Base-by-base conservation (phyloP, 345 rosid genomes). In the Hibiscus trionum region DNA sequence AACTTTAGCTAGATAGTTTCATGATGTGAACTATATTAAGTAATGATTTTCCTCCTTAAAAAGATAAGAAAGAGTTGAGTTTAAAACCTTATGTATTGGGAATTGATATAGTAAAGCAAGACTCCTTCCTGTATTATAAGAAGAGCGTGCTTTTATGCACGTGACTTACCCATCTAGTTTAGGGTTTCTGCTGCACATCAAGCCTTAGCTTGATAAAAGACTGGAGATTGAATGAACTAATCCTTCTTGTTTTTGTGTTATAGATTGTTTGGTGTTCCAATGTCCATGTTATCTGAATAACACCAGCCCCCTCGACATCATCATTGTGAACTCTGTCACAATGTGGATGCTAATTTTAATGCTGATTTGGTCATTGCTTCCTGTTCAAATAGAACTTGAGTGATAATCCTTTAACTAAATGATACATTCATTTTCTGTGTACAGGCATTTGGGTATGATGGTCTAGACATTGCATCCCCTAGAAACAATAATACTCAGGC, bases 401-500 rank as follows among this genome's bases (percentile, higher is more conserved):
- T 61, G 58, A 17, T 39, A 37, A 39, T 39, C 17, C 33, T 65
- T 70, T 69, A 67, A 55, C 39, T 65, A 39, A 59, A 19, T 17
- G 44, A 27, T 70, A 15, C 39, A 33, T 27, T 83, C 61, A 49
- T 67, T 2, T 73, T 58, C 52, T 11, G 52, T 47, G 52, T 47
- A 47, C 52, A 47, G 52, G 52, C 52, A 47, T 47, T 11, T 47
- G 52, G 52, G 52, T 47, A 47, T 47, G 52, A 47, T 47, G 52
- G 52, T 47, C 52, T 4, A 4, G 15, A 47, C 3, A 0, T 47
- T 11, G 16, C 52, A 11, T 47, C 52, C 4, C 52, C 52, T 11
- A 47, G 52, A 47, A 47, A 47, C 52, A 47, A 47, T 47, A 47
- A 47, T 47, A 47, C 16, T 47, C 52, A 47, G 52, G 3, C 52